Conservation (phyloP, 345 rosid species). For the Pistacia atlantica region DNA sequence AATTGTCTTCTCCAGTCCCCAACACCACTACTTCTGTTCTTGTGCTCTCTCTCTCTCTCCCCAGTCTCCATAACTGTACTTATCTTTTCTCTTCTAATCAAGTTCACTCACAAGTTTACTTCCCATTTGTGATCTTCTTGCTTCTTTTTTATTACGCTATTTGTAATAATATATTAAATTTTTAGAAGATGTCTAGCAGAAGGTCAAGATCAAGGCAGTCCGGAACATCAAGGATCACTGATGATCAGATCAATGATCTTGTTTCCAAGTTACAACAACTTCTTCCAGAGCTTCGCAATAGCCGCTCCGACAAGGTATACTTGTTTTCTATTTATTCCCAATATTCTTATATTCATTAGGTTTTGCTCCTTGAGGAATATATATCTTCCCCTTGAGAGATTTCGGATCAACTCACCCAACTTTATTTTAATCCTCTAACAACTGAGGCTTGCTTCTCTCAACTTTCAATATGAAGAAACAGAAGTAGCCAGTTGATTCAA, state of each 20-base stretch:
- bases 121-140: background rate
- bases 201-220: conserved; percentile 76
- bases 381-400: too few species aligned
- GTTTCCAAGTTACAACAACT: conserved; percentile 83
- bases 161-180: background rate
- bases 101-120: background rate
- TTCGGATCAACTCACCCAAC: too few species aligned
- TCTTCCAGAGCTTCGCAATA: conserved; percentile 74
- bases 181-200: conserved; percentile 69
- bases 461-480: too few species aligned
- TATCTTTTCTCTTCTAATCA: background rate
- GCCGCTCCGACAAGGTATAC: conserved; percentile 69
- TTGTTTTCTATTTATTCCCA: too few species aligned
- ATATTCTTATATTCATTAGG: background rate
- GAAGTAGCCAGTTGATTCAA: too few species aligned
- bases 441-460: too few species aligned
- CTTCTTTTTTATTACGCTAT: background rate
- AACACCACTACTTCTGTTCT: conserved; percentile 28
- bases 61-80: conserved; percentile 29
- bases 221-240: conserved; percentile 69
- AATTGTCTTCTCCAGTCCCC: conserved; percentile 38
- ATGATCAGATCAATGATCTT: conserved; percentile 93
- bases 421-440: too few species aligned
- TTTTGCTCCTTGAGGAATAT: background rate
- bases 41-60: conserved; percentile 17